Evolutionary conservation across 768 basidiomycete species (phyloP).

Genomic region (Agaricus blazei): DNA sequence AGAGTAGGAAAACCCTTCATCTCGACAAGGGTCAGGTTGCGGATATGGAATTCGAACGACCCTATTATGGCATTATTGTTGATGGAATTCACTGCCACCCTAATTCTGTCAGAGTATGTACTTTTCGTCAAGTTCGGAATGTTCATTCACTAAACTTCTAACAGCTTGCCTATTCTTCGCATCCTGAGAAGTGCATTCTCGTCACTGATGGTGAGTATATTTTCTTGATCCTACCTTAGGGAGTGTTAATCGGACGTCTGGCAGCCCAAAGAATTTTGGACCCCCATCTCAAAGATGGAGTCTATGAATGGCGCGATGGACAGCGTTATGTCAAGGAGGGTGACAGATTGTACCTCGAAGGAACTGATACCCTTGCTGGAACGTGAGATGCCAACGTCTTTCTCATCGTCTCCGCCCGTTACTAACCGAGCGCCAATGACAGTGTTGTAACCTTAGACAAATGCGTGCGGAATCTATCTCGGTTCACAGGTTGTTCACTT

Average conservation of each 20-base stretch:
- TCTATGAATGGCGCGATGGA: constrained; percentile 86
- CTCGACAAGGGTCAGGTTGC: constrained; percentile 46
- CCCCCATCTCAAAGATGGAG: constrained; percentile 76
- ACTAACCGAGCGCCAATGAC: background rate
- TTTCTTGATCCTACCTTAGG: background rate
- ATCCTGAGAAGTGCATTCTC: constrained; percentile 81
- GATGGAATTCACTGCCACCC: constrained; percentile 92
- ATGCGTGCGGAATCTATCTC: constrained; percentile 80
- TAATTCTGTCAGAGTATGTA: constrained; percentile 75
- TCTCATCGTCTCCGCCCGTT: background rate
- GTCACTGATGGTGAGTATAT: constrained; percentile 79
- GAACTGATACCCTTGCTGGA: constrained; percentile 84
- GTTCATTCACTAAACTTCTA: background rate
- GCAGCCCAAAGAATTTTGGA: constrained; percentile 84
- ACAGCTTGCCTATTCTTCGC: constrained; percentile 78
- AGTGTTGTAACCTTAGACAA: constrained; percentile 81
- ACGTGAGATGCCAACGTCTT: constrained; percentile 44
- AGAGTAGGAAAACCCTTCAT: constrained; percentile 29
- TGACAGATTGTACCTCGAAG: constrained; percentile 74
- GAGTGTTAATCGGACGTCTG: background rate
- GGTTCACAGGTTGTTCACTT: constrained; percentile 79
- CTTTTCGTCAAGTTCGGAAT: background rate
- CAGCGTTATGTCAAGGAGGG: constrained; percentile 79
- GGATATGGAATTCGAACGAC: constrained; percentile 56
- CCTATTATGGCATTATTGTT: constrained; percentile 86